phyloP scores from a whole-genome alignment of 768 basidiomycete genomes.

The Naganishia antarctica region DNA sequence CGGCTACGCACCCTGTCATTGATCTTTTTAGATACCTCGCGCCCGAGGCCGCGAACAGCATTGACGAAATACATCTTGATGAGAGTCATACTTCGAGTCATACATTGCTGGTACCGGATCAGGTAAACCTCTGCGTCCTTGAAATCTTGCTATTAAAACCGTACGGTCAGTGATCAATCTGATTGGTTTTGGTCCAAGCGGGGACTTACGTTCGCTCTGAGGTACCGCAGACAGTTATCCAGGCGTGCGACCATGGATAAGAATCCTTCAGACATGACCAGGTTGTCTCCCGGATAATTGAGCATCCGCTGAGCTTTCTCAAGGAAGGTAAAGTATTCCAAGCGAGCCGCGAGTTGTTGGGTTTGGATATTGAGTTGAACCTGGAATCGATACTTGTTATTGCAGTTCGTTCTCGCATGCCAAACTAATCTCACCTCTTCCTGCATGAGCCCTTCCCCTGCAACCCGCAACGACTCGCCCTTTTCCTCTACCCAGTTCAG shows the following conservation, averaged over 20 bases:
- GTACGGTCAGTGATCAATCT: neutral
- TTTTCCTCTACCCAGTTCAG: constrained; percentile 87
- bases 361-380: constrained; percentile 65
- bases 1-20: constrained; percentile 62
- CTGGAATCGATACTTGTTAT: constrained; percentile 56
- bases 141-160: constrained; percentile 66
- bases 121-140: constrained; percentile 88
- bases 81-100: constrained; percentile 95
- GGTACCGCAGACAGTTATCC: constrained; percentile 86
- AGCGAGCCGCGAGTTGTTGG: constrained; percentile 46
- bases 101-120: constrained; percentile 95
- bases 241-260: constrained; percentile 93
- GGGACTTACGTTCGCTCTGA: constrained; percentile 71
- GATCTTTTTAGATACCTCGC: constrained; percentile 70
- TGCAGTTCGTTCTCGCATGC: neutral
- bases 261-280: constrained; percentile 86
- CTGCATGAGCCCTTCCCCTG: constrained; percentile 80
- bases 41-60: constrained; percentile 68
- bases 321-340: constrained; percentile 92
- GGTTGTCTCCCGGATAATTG: constrained; percentile 84
- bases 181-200: too few relatives aligned
- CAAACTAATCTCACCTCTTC: constrained; percentile 64
- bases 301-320: constrained; percentile 89
- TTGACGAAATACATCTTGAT: constrained; percentile 96
- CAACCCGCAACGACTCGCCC: constrained; percentile 82